Evolutionary conservation across 371 early-diverging fungal species (phyloP).

Genomic region (Chytridiales sp.): DNA sequence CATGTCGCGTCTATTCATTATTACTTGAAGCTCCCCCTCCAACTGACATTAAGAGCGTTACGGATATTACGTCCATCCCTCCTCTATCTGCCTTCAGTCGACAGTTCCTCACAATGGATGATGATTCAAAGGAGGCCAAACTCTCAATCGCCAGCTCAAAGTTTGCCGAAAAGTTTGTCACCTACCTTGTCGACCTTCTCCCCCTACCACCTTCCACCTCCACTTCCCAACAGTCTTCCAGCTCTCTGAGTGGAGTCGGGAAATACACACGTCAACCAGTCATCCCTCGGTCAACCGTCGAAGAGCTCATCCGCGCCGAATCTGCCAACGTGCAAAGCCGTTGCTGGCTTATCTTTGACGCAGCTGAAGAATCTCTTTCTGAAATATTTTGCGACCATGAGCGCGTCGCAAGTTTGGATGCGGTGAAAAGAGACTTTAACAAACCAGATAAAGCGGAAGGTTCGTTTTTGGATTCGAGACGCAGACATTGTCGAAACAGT

Average conservation of each 20-base stretch:
- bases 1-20: too few relatives aligned
- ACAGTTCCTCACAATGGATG: too few relatives aligned
- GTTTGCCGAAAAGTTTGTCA: conserved; percentile 18
- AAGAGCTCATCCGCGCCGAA: not conserved
- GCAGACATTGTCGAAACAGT: too few relatives aligned
- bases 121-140: too few relatives aligned
- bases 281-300: not conserved
- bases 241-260: too few relatives aligned
- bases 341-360: conserved; percentile 24
- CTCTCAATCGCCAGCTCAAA: conserved; percentile 13
- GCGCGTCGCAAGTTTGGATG: not conserved
- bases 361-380: conserved; percentile 24
- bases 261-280: too few relatives aligned
- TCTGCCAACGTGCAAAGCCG: conserved; percentile 1
- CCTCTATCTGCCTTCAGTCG: too few relatives aligned
- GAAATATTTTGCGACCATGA: conserved; percentile 14
- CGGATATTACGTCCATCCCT: too few relatives aligned
- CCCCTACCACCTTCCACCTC: conserved; percentile 6
- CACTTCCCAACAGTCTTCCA: not conserved
- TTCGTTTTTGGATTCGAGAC: too few relatives aligned
- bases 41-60: too few relatives aligned
- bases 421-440: not conserved
- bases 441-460: not conserved
- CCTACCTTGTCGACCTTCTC: conserved; percentile 4
- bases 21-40: too few relatives aligned